Percentiles rank a stretch among this genome's conserved stretches.
Evolutionary conservation across 148 eudicot species (phyloP).

Genomic region (Spergularia bocconei): DNA sequence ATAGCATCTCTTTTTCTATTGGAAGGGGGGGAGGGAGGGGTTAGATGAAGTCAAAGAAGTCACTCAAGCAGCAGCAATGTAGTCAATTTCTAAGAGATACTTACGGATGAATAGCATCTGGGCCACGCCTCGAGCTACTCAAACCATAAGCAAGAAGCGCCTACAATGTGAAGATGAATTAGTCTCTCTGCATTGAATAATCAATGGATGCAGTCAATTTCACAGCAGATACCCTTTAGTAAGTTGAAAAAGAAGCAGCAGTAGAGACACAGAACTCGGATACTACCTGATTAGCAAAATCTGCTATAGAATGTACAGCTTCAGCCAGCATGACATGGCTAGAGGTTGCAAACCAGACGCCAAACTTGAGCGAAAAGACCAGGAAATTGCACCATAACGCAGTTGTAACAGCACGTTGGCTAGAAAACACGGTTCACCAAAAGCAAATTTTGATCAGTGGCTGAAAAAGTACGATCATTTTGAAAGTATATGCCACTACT

Average conservation of each 20-base stretch:
- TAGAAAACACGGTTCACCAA: conserved; percentile 24
- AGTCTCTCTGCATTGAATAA: conserved; percentile 34
- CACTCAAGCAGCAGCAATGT: not conserved
- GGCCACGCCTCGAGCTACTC: conserved; percentile 94
- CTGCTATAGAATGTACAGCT: conserved; percentile 84
- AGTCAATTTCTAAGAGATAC: conserved; percentile 26
- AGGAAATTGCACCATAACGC: conserved; percentile 96
- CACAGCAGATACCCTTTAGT: conserved; percentile 1
- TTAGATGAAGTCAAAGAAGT: not conserved
- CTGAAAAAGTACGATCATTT: not conserved
- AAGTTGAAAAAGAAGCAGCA: conserved; percentile 1
- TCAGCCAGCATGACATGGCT: conserved; percentile 98
- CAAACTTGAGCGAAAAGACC: conserved; percentile 94
- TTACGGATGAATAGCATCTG: conserved; percentile 98
- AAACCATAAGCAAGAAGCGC: conserved; percentile 97
- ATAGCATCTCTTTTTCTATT: no score
- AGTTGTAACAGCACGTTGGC: conserved; percentile 92
- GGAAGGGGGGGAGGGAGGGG: no score
- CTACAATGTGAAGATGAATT: conserved; percentile 51
- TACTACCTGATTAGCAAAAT: conserved; percentile 92
- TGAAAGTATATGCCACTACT: not conserved
- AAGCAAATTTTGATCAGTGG: not conserved
- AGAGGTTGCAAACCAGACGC: conserved; percentile 85
- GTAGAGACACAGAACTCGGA: conserved; percentile 1
- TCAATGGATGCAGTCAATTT: conserved; percentile 21